phyloP scores from a whole-genome alignment of 192 early-diverging fungal genomes.

The Tieghemiomyces parasiticus region DNA sequence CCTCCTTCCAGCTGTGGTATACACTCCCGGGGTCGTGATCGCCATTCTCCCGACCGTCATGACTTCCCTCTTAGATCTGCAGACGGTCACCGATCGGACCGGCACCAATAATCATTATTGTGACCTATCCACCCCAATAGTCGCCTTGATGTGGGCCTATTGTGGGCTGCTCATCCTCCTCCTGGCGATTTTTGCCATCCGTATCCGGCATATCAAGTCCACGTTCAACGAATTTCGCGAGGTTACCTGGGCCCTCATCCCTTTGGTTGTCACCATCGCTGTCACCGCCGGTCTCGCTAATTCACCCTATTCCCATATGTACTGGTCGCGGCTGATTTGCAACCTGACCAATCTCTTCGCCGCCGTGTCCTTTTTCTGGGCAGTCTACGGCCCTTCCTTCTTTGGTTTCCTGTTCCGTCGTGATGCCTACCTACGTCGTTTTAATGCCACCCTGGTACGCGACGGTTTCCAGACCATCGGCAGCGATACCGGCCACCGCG shows the following conservation, averaged over 20 bases:
- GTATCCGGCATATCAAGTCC: not conserved
- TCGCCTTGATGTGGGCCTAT: not conserved
- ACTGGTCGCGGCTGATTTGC: not conserved
- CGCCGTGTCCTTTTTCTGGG: not conserved
- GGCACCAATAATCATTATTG: not conserved
- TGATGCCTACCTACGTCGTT: not conserved
- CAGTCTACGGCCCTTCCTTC: not conserved
- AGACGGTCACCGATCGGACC: not conserved
- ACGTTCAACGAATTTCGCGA: slow-evolving; percentile 3
- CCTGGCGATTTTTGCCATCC: not conserved
- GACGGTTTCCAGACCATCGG: not conserved
- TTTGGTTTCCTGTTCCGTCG: not conserved
- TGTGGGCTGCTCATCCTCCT: not conserved
- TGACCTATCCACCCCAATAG: not conserved
- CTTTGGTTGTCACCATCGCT: not conserved
- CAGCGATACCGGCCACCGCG: not conserved
- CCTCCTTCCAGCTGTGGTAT: not conserved
- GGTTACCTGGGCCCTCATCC: not conserved
- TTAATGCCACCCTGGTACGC: not conserved
- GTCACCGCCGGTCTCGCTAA: not conserved
- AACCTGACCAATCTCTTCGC: not conserved
- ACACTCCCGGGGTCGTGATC: not conserved
- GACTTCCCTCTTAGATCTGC: not conserved
- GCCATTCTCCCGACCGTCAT: not conserved
- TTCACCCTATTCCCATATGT: not conserved